Evolutionary conservation across 352 stramenopile species (phyloP).

Genomic region (Globisporangium viniferum): DNA sequence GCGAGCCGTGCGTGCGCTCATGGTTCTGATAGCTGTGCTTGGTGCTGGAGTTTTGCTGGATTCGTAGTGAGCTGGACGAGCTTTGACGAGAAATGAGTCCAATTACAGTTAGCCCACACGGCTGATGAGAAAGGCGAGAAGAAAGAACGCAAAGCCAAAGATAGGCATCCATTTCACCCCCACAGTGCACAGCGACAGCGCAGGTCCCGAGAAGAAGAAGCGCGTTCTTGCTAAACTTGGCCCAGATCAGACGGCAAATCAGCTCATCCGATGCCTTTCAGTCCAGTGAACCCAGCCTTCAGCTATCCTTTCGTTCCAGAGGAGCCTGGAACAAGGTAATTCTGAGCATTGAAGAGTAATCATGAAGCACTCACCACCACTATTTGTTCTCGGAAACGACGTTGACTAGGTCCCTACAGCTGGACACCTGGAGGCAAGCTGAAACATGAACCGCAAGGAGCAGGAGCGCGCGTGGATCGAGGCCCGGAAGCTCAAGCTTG

Average conservation of each 20-base stretch:
- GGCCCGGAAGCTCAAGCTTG: conserved; percentile 32
- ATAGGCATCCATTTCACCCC: background rate
- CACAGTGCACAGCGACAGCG: too few relatives aligned
- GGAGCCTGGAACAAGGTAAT: background rate
- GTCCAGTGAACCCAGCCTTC: background rate
- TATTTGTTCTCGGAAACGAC: too few relatives aligned
- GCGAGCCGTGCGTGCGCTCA: background rate
- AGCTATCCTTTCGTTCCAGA: background rate
- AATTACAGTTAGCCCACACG: background rate
- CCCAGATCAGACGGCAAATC: background rate
- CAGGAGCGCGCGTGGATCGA: conserved; percentile 31
- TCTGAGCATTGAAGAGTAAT: background rate
- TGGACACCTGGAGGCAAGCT: background rate
- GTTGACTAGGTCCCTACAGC: background rate
- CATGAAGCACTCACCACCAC: too few relatives aligned
- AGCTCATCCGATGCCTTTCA: background rate
- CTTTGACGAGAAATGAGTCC: background rate
- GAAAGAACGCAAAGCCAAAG: background rate
- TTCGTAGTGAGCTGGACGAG: background rate
- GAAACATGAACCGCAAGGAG: conserved; percentile 9
- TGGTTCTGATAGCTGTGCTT: background rate
- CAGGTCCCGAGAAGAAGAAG: background rate
- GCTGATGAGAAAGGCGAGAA: background rate
- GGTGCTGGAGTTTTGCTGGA: background rate
- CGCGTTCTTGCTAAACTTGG: background rate